These are phyloP conservation scores for Colletotrichum spinosum DNA, from an alignment of 2,329 filamentous ascomycete species.

Conservation along the genomic window DNA sequence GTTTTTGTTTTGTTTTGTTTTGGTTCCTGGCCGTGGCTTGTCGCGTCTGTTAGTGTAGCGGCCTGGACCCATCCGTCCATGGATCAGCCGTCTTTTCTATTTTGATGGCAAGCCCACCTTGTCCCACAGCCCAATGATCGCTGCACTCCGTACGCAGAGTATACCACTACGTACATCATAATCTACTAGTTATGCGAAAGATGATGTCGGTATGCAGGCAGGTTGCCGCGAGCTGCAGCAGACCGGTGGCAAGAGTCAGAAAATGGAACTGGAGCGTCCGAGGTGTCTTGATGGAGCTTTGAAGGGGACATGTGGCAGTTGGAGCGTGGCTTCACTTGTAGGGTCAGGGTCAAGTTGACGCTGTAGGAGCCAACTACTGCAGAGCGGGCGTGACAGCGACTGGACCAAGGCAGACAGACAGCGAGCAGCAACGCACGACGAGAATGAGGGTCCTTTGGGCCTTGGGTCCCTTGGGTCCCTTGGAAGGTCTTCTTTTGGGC, in stretches of 20 bases:
- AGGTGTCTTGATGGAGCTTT: constrained; percentile 24
- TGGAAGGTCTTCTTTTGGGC: too few relatives aligned
- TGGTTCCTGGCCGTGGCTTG: constrained; percentile 35
- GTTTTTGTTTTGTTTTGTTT: constrained; percentile 37
- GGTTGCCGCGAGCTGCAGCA: constrained; percentile 7
- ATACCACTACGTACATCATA: too few relatives aligned
- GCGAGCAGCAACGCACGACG: not conserved
- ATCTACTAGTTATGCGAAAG: not conserved
- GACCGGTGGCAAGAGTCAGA: constrained; percentile 10
- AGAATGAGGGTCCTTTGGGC: not conserved
- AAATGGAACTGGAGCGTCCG: not conserved
- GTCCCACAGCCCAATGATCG: constrained; percentile 23
- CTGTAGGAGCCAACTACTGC: constrained; percentile 26
- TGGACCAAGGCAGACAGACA: constrained; percentile 26
- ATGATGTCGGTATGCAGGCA: constrained; percentile 5
- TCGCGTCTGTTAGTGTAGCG: constrained; percentile 35
- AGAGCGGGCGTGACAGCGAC: constrained; percentile 11
- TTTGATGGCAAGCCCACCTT: constrained; percentile 32
- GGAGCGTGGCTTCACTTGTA: constrained; percentile 22
- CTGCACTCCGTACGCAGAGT: not conserved
- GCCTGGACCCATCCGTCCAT: constrained; percentile 27
- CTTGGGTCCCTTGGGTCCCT: not conserved
- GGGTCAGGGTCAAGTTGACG: constrained; percentile 23
- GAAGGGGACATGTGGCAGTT: constrained; percentile 33
- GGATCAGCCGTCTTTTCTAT: constrained; percentile 31